Evolutionary conservation across 2,329 filamentous ascomycete genomes (phyloP).

Genomic region (Trichoderma sp.): DNA sequence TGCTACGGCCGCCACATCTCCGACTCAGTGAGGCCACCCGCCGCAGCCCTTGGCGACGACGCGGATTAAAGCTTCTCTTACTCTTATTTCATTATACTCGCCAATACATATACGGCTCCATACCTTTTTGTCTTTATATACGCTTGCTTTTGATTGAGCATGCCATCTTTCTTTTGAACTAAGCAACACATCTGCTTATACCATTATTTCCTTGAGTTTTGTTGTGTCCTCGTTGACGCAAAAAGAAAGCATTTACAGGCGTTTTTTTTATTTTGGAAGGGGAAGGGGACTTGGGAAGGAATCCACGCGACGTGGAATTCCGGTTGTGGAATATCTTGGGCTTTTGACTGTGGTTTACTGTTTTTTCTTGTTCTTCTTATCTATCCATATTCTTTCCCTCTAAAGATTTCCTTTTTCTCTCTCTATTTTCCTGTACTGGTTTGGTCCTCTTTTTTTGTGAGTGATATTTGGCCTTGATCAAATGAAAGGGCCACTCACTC

Average conservation of each 20-base stretch:
- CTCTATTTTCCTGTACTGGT: background rate
- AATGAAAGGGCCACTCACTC: no score
- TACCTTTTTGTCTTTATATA: background rate
- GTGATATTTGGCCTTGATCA: background rate
- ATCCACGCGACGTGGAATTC: background rate
- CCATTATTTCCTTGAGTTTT: constrained; percentile 14
- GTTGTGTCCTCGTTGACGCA: constrained; percentile 2
- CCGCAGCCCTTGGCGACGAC: constrained; percentile 56
- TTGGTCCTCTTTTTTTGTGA: background rate
- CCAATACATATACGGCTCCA: background rate
- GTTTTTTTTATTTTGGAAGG: background rate
- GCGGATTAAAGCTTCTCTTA: constrained; percentile 30
- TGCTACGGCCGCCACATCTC: constrained; percentile 57
- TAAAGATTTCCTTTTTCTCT: background rate
- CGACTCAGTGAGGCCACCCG: constrained; percentile 56
- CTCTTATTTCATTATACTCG: background rate
- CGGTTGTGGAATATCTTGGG: constrained; percentile 7
- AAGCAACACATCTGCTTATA: background rate
- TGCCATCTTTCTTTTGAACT: background rate
- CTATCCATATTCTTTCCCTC: background rate
- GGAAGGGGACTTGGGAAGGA: background rate
- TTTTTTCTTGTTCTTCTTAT: background rate
- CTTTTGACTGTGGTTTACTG: background rate
- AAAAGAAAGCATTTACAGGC: constrained; percentile 23
- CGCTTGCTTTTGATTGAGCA: background rate